These are phyloP conservation scores for Licmophora abbreviata DNA, from an alignment of 108 stramenopile genomes.

Conservation along the genomic window DNA sequence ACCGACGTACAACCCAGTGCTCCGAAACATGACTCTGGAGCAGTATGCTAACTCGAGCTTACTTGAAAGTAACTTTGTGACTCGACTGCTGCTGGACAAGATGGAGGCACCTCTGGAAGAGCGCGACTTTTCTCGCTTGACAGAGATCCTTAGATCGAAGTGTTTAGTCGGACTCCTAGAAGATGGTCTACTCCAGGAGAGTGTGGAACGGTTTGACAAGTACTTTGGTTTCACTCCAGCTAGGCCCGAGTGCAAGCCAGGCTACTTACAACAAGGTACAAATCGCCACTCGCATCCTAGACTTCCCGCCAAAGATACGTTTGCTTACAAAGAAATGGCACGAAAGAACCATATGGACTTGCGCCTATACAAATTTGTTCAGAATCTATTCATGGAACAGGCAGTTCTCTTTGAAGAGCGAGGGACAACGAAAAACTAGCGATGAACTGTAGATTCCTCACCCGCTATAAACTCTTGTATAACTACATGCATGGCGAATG, in stretches of 20 bases:
- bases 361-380: slow-evolving; percentile 3
- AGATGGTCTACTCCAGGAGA: background rate
- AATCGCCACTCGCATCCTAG: slow-evolving; percentile 1
- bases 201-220: slow-evolving; percentile 1
- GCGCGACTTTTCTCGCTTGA: background rate
- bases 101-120: slow-evolving; percentile 7
- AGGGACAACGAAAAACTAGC: too few relatives aligned
- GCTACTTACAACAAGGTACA: slow-evolving; percentile 1
- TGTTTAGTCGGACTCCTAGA: slow-evolving; percentile 11
- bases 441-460: too few relatives aligned
- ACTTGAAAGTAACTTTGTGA: slow-evolving; percentile 1
- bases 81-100: background rate
- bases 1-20: slow-evolving; percentile 32
- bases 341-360: background rate
- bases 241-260: background rate
- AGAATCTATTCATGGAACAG: slow-evolving; percentile 4
- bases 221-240: slow-evolving; percentile 8
- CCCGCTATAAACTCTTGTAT: too few relatives aligned
- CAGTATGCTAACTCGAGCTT: slow-evolving; percentile 24
- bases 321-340: background rate
- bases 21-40: slow-evolving; percentile 29
- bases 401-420: slow-evolving; percentile 2
- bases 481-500: too few relatives aligned
- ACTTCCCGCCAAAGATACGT: background rate
- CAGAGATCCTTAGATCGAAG: background rate